Conservation (phyloP, 345 rosid genomes). For the Lepidium aucheri region DNA sequence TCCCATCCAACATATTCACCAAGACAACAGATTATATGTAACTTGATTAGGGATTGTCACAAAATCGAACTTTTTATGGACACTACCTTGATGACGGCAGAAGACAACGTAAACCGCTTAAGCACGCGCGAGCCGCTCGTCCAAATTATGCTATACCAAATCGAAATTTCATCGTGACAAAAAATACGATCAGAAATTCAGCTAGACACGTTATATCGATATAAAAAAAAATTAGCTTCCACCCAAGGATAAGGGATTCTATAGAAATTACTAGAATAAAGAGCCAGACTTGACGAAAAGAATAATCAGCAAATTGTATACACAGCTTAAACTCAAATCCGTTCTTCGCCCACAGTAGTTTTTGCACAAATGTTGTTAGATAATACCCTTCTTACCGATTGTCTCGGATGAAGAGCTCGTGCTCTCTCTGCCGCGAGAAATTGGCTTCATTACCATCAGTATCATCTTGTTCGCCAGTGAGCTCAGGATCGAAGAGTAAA, state of each 20-base stretch:
- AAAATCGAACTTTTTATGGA: neutral
- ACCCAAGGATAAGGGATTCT: neutral
- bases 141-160: slow-evolving; percentile 53
- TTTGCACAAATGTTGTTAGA: neutral
- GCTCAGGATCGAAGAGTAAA: slow-evolving; percentile 62
- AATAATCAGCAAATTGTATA: slow-evolving; percentile 2
- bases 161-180: neutral
- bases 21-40: neutral
- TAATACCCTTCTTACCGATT: slow-evolving; percentile 37
- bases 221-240: slow-evolving; percentile 2
- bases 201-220: neutral
- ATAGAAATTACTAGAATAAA: neutral
- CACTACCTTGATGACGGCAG: slow-evolving; percentile 51
- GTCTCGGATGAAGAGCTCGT: slow-evolving; percentile 81
- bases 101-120: slow-evolving; percentile 62
- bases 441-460: slow-evolving; percentile 26
- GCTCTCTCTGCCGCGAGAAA: slow-evolving; percentile 40
- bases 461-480: slow-evolving; percentile 40
- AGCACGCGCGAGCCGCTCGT: slow-evolving; percentile 55
- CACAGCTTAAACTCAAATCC: neutral
- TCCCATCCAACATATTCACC: neutral
- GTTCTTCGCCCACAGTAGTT: neutral
- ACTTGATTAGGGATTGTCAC: neutral
- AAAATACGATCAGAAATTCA: neutral
- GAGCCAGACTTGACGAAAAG: neutral